phyloP scores from a whole-genome alignment of 139 green algal genomes.

The Coelastrella sp. region DNA sequence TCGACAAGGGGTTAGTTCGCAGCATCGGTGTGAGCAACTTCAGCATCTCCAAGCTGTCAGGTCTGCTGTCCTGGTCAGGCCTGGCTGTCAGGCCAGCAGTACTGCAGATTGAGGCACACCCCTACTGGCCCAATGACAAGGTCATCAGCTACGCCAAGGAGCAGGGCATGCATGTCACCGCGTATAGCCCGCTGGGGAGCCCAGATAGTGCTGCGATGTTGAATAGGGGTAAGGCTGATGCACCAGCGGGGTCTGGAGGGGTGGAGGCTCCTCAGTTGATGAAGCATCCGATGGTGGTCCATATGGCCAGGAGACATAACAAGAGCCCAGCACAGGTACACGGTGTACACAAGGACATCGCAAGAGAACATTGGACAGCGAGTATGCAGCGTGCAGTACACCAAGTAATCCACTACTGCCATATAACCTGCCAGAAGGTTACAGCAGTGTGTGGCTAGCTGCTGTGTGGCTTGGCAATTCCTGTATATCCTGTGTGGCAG shows the following conservation, averaged over 20 bases:
- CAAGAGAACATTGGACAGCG: not conserved
- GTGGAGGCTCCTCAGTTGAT: conserved; percentile 57
- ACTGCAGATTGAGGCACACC: conserved; percentile 83
- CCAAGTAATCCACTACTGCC: not conserved
- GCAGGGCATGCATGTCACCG: conserved; percentile 89
- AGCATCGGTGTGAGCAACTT: conserved; percentile 92
- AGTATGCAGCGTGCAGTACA: not conserved
- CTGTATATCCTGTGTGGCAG: no score
- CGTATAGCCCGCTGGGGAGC: conserved; percentile 90
- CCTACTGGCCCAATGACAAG: conserved; percentile 88
- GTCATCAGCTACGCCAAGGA: conserved; percentile 75
- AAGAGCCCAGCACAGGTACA: conserved; percentile 76
- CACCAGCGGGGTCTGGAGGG: not conserved
- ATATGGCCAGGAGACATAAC: conserved; percentile 67
- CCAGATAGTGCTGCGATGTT: conserved; percentile 84
- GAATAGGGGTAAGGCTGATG: conserved; percentile 54
- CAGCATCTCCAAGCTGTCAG: conserved; percentile 74
- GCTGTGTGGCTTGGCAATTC: no score
- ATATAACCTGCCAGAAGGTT: no score
- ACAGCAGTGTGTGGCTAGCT: no score
- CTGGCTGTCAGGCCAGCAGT: conserved; percentile 24
- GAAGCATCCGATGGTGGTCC: conserved; percentile 74
- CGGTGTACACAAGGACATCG: not conserved
- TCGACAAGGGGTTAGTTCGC: conserved; percentile 75
- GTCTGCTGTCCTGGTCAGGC: conserved; percentile 57